A percentile compares a stretch with the other conserved stretches of the same genome.
Conservation (phyloP, 306 rosid species). For the Glycine tomentella region DNA sequence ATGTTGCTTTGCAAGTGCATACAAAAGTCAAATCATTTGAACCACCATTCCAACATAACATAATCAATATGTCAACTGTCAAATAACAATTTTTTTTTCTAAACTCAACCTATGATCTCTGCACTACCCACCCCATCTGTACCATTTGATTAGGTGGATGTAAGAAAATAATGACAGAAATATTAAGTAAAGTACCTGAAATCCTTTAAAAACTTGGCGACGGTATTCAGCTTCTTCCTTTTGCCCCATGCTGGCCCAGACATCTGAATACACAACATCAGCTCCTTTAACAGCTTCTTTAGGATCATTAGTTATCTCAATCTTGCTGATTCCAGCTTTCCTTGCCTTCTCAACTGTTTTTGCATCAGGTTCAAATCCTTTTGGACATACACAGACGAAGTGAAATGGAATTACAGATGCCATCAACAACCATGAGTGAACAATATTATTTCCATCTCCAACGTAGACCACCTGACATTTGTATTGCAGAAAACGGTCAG, state of each 20-base stretch:
- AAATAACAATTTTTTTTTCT: background rate
- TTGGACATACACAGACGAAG: constrained; percentile 93
- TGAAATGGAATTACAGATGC: constrained; percentile 91
- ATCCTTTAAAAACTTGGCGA: constrained; percentile 76
- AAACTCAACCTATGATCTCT: background rate
- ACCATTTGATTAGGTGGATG: constrained; percentile 6
- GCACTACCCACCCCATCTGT: too few relatives aligned
- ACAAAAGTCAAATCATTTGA: background rate
- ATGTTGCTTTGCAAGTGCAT: background rate
- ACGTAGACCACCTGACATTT: constrained; percentile 85
- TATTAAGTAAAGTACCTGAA: constrained; percentile 69
- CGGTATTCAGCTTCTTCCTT: constrained; percentile 94
- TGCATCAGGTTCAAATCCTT: constrained; percentile 93
- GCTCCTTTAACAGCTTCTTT: constrained; percentile 94
- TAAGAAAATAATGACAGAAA: background rate
- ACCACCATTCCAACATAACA: constrained; percentile 5
- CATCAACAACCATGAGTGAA: constrained; percentile 94
- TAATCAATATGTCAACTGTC: background rate
- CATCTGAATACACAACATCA: constrained; percentile 81
- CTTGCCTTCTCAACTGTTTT: constrained; percentile 82
- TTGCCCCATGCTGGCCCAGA: constrained; percentile 99
- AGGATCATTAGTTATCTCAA: constrained; percentile 88
- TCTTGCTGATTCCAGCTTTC: constrained; percentile 89
- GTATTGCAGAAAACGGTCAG: constrained; percentile 33
- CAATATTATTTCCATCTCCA: constrained; percentile 98